phyloP scores from a whole-genome alignment of 164 flowering plant species.

The Berberis vulgaris region DNA sequence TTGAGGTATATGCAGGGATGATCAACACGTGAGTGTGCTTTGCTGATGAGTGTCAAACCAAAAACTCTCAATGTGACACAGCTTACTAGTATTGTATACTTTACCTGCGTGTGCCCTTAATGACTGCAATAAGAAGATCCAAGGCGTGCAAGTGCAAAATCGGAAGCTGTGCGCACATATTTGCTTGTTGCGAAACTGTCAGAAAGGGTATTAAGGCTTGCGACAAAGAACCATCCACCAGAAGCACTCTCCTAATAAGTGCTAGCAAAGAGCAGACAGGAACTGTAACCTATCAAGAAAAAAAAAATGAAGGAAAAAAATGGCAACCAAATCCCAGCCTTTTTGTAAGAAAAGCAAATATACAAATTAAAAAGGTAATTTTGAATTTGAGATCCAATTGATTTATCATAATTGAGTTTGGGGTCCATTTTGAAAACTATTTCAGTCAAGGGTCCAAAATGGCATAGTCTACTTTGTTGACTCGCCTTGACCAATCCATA shows the following conservation, averaged over 20 bases:
- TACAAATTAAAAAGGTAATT: too few relatives aligned
- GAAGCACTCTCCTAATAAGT: conserved; percentile 64
- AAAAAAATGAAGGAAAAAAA: neutral
- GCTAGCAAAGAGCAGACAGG: conserved; percentile 55
- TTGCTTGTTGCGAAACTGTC: conserved; percentile 63
- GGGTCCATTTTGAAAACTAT: too few relatives aligned
- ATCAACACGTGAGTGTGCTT: neutral
- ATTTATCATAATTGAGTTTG: too few relatives aligned
- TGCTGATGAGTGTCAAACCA: too few relatives aligned
- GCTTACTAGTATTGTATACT: neutral
- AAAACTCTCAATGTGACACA: too few relatives aligned
- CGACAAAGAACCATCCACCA: conserved; percentile 66
- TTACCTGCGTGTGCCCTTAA: conserved; percentile 64
- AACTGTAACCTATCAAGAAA: conserved; percentile 45
- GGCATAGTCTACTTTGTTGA: too few relatives aligned
- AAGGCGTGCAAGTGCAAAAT: conserved; percentile 48
- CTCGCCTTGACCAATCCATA: too few relatives aligned
- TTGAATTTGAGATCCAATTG: too few relatives aligned
- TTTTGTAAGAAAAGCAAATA: neutral
- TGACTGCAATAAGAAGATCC: conserved; percentile 56
- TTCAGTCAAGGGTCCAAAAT: too few relatives aligned
- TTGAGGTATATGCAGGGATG: neutral
- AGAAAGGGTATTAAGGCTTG: conserved; percentile 29
- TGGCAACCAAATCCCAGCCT: too few relatives aligned
- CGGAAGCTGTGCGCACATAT: conserved; percentile 66